Conservation (phyloP, 306 rosid species). For the Betula pendula region DNA sequence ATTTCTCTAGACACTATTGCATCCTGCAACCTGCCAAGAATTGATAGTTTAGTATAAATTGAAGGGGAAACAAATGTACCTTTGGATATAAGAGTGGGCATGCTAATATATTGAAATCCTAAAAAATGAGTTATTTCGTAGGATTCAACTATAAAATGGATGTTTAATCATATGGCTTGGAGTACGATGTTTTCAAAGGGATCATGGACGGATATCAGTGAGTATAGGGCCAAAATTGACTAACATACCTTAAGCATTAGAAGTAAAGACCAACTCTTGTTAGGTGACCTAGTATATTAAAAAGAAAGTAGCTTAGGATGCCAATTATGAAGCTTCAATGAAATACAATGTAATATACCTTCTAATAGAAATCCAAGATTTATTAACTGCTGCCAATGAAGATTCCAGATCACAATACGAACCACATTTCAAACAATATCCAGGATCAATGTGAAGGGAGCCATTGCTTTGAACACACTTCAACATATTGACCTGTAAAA, state of each 20-base stretch:
- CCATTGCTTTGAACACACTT: constrained; percentile 37
- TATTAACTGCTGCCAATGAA: constrained; percentile 42
- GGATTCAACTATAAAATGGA: neutral
- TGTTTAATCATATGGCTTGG: neutral
- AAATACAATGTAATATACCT: constrained; percentile 41
- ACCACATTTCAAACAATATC: constrained; percentile 66
- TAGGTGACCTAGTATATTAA: constrained; percentile 20
- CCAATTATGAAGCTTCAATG: constrained; percentile 15
- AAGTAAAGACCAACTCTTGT: constrained; percentile 6
- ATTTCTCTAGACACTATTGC: constrained; percentile 49
- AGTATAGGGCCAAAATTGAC: neutral
- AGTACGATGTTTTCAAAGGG: neutral
- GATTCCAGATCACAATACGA: constrained; percentile 65
- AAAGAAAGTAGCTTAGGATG: constrained; percentile 21
- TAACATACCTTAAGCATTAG: neutral
- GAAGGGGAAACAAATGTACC: neutral
- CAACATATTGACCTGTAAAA: constrained; percentile 39
- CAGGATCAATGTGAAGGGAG: constrained; percentile 44
- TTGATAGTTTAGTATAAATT: constrained; percentile 3
- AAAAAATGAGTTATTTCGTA: neutral
- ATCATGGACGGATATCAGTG: neutral
- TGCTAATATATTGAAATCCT: neutral
- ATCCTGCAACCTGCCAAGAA: constrained; percentile 63
- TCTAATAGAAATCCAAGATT: constrained; percentile 50
- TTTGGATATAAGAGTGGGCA: neutral